Evolutionary conservation across 331 rosid species (phyloP), one percentile per base, ranked within the genome.

Genomic region (Rosa hybrid): DNA sequence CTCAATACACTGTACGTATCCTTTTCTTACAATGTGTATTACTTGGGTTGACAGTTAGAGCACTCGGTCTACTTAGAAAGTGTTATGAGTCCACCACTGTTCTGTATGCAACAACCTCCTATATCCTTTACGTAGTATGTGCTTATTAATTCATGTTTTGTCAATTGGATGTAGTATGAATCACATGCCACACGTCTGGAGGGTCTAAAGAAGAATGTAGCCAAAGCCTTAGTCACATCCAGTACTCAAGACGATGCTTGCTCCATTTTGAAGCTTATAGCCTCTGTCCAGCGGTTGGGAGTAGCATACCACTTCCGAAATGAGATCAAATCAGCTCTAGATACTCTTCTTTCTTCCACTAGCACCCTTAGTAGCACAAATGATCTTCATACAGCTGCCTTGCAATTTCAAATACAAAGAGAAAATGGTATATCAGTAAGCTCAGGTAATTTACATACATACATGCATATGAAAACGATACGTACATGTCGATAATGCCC

Each of bases 231-330:
- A 23, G 23, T 16, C 25, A 34, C 11, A 6, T 14, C 25, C 13
- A 39, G 62, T 12, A 45, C 64, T 48, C 8, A 53, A 20, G 34
- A 21, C 34, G 71, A 49, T 41, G 56, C 54, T 30, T 10, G 42
- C 0, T 20, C 20, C 3, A 51, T 80, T 20, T 51, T 72, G 7
- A 68, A 67, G 34, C 75, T 72, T 45, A 60, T 80, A 39, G 78
- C 73, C 48, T 23, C 80, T 6, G 68, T 71, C 59, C 75, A 86
- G 71, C 63, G 81, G 39, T 51, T 82, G 17, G 89, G 84, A 25
- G 71, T 82, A 53, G 78, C 84, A 23, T 82, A 80, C 57, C 86
- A 82, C 39, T 86, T 86, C 13, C 82, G 79, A 67, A 54, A 71
- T 10, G 88, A 79, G 69, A 86, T 77, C 60, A 9, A 78, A n/a